Evolutionary conservation across 108 stramenopile genomes (phyloP).

Genomic region (Skeletonema grethae): DNA sequence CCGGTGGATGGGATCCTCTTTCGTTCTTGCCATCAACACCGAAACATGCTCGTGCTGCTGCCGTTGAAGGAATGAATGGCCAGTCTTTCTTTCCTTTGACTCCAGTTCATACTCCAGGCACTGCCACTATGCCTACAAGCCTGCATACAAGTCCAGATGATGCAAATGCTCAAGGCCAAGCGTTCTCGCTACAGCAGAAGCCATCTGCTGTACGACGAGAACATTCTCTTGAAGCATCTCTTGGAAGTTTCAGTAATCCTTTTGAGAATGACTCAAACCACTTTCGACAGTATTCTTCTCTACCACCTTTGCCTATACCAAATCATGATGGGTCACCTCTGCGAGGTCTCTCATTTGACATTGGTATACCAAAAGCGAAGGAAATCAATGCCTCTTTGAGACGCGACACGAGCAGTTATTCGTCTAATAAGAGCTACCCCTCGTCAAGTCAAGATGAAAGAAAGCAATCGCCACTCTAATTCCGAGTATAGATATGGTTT

Average conservation of each 20-base stretch:
- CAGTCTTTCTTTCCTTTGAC: conserved; percentile 5
- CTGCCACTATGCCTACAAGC: not conserved
- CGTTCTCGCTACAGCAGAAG: not conserved
- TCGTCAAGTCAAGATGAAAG: not conserved
- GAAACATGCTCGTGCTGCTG: not conserved
- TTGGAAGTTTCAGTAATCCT: conserved; percentile 39
- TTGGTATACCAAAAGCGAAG: conserved; percentile 16
- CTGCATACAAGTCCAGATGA: not conserved
- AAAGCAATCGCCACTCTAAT: not conserved
- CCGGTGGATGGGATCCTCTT: not conserved
- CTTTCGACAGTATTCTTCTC: not conserved
- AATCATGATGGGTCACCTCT: not conserved
- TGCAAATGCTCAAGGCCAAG: not conserved
- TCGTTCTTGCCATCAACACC: not conserved
- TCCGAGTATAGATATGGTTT: not conserved
- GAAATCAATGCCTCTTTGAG: conserved; percentile 2
- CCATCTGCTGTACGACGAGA: conserved; percentile 8
- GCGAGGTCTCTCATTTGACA: conserved; percentile 28
- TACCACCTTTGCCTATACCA: conserved; percentile 6
- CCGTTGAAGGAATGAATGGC: not conserved
- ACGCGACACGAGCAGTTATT: not conserved
- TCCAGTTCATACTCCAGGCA: not conserved
- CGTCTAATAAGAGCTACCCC: not conserved
- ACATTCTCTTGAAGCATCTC: conserved; percentile 34
- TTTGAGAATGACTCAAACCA: conserved; percentile 23